Conservation (phyloP, 768 basidiomycete species). For the Pleurotus tuber-regium region DNA sequence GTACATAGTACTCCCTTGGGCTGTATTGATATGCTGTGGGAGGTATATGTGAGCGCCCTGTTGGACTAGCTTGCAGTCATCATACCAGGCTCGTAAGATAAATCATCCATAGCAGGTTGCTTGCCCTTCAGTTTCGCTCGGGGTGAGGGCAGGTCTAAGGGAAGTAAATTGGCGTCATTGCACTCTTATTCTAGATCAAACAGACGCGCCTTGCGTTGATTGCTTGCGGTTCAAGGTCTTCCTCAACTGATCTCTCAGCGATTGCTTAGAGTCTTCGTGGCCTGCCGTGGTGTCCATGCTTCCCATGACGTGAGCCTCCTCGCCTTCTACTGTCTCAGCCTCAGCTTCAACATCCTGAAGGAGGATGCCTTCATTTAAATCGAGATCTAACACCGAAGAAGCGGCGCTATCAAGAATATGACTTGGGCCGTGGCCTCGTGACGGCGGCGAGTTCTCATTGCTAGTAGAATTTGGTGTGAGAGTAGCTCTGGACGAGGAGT, state of each 20-base stretch:
- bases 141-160: slow-evolving; percentile 27
- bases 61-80: background rate
- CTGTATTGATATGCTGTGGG: slow-evolving; percentile 38
- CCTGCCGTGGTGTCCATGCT: slow-evolving; percentile 36
- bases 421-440: slow-evolving; percentile 24
- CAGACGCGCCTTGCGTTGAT: slow-evolving; percentile 43
- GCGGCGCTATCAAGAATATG: slow-evolving; percentile 58
- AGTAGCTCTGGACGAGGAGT: slow-evolving; percentile 26
- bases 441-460: slow-evolving; percentile 22
- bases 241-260: slow-evolving; percentile 68
- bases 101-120: slow-evolving; percentile 33
- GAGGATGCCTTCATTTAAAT: slow-evolving; percentile 65
- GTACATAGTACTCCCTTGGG: slow-evolving; percentile 83
- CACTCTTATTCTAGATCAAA: background rate
- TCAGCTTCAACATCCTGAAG: slow-evolving; percentile 70
- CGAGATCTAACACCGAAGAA: slow-evolving; percentile 68
- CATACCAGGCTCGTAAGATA: slow-evolving; percentile 40
- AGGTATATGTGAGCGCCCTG: slow-evolving; percentile 13
- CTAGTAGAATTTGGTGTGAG: slow-evolving; percentile 20
- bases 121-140: slow-evolving; percentile 29
- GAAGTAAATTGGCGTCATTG: slow-evolving; percentile 7
- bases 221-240: slow-evolving; percentile 57
- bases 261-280: slow-evolving; percentile 61
- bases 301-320: slow-evolving; percentile 48
- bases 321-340: slow-evolving; percentile 50